A percentile compares a stretch with the other conserved stretches of the same genome.
These are phyloP conservation scores for Aspergillus baeticus DNA, from an alignment of 495 filamentous ascomycete species.

Conservation along the genomic window DNA sequence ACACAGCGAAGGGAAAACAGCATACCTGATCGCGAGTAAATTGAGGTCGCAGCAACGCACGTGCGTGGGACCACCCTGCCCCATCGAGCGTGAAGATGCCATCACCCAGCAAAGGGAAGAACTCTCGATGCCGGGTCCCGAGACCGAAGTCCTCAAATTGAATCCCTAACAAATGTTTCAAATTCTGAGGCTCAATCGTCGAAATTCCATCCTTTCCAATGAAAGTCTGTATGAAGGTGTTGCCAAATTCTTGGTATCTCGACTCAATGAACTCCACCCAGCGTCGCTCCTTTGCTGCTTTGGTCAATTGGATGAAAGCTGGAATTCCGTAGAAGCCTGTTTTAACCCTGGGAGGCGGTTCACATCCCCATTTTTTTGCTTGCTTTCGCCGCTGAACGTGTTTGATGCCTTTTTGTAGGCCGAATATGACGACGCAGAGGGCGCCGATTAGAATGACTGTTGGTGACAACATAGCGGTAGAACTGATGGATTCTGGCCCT, in stretches of 20 bases:
- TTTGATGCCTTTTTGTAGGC: constrained; percentile 27
- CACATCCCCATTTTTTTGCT: constrained; percentile 37
- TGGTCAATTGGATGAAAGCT: constrained; percentile 25
- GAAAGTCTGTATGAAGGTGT: constrained; percentile 33
- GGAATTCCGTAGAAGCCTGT: constrained; percentile 33
- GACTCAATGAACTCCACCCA: constrained; percentile 36
- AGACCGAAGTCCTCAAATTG: constrained; percentile 71
- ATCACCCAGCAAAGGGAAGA: constrained; percentile 52
- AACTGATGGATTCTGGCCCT: background rate
- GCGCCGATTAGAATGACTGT: constrained; percentile 19
- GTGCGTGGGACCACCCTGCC: constrained; percentile 58
- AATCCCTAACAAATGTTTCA: constrained; percentile 80
- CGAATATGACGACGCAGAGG: constrained; percentile 21
- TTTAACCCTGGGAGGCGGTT: constrained; percentile 20
- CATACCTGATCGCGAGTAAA: constrained; percentile 50
- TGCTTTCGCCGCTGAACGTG: constrained; percentile 28
- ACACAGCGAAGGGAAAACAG: background rate
- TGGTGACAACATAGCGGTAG: constrained; percentile 25
- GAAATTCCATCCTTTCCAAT: constrained; percentile 34
- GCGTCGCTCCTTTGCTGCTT: constrained; percentile 30
- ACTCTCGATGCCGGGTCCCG: constrained; percentile 42
- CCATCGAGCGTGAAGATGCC: constrained; percentile 76
- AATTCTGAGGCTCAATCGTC: constrained; percentile 78
- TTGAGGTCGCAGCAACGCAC: constrained; percentile 52
- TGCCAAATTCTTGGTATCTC: constrained; percentile 32